Percentiles rank a stretch among this genome's conserved stretches.
Evolutionary conservation across 164 flowering plant genomes (phyloP).

Genomic region (Piper betle): DNA sequence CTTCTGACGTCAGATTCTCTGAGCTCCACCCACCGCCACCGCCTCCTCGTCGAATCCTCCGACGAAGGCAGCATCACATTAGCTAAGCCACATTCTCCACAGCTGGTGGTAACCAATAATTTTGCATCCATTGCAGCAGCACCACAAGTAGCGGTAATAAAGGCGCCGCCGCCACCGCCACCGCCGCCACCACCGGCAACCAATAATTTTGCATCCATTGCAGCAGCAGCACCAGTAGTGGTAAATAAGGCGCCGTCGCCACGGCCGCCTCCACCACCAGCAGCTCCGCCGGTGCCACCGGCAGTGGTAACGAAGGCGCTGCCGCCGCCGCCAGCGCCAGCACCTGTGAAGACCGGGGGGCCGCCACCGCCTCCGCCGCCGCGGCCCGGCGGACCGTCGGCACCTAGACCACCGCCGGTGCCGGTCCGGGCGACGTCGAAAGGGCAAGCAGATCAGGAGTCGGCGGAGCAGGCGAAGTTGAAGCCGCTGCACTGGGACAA

Average conservation of each 20-base stretch:
- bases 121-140: background rate
- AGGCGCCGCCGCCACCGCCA: conserved; percentile 1
- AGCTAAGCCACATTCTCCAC: too few relatives aligned
- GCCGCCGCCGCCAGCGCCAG: conserved; percentile 13
- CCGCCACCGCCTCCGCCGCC: conserved; percentile 38
- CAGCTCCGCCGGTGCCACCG: conserved; percentile 13
- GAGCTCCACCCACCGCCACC: conserved; percentile 7
- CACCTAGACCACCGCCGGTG: conserved; percentile 28
- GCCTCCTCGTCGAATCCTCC: background rate
- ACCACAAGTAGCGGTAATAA: too few relatives aligned
- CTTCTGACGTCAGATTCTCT: background rate
- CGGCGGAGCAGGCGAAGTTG: conserved; percentile 34
- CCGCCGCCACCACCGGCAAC: conserved; percentile 1
- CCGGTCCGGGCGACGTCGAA: conserved; percentile 11
- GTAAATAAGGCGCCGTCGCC: background rate
- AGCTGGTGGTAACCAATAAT: background rate
- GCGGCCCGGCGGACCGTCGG: conserved; percentile 8
- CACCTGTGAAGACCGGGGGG: conserved; percentile 16
- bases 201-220: conserved; percentile 12
- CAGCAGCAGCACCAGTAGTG: background rate
- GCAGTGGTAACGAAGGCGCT: background rate
- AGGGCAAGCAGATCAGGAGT: conserved; percentile 1
- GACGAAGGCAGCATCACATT: background rate
- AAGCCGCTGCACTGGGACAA: conserved; percentile 95
- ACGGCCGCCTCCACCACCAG: conserved; percentile 4